Evolutionary conservation across 225 moss, liverwort and hornwort genomes (phyloP).

Genomic region (Pseudoscleropodium purum): DNA sequence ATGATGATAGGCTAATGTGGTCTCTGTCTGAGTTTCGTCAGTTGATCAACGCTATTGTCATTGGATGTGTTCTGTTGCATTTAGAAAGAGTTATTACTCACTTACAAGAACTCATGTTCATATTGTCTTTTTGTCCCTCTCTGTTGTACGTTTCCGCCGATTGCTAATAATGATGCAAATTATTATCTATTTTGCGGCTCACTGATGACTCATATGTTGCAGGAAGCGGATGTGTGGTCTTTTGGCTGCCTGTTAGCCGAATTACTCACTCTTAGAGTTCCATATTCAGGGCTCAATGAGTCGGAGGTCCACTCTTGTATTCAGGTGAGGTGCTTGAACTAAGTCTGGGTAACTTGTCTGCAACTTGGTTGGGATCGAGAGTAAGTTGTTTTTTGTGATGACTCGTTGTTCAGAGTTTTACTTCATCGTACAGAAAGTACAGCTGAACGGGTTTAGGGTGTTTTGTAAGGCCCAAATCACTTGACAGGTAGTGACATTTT

Average conservation of each 20-base stretch:
- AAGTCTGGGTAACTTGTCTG: not conserved
- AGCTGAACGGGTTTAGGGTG: not conserved
- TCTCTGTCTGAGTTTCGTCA: not conserved
- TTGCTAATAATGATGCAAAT: not conserved
- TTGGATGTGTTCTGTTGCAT: not conserved
- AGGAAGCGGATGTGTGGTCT: conserved; percentile 96
- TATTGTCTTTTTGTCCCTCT: not conserved
- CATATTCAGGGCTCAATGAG: conserved; percentile 68
- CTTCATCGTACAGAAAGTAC: not conserved
- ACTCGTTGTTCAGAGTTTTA: not conserved
- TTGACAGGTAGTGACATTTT: not conserved
- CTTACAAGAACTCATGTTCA: not conserved
- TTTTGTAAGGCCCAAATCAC: not conserved
- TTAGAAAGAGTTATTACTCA: not conserved
- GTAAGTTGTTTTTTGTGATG: not conserved
- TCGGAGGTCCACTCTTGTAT: conserved; percentile 76
- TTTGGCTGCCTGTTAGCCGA: conserved; percentile 83
- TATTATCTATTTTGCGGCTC: not conserved
- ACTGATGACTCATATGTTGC: conserved; percentile 5
- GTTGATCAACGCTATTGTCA: not conserved
- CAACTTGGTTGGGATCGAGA: not conserved
- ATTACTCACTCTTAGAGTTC: conserved; percentile 74
- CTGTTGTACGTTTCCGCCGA: not conserved
- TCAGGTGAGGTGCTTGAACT: conserved; percentile 34
- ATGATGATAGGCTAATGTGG: not conserved